Evolutionary conservation across 2,329 filamentous ascomycete species (phyloP), one percentile per base, ranked within the genome.

Genomic region (Lasiodiplodia theobromae): DNA sequence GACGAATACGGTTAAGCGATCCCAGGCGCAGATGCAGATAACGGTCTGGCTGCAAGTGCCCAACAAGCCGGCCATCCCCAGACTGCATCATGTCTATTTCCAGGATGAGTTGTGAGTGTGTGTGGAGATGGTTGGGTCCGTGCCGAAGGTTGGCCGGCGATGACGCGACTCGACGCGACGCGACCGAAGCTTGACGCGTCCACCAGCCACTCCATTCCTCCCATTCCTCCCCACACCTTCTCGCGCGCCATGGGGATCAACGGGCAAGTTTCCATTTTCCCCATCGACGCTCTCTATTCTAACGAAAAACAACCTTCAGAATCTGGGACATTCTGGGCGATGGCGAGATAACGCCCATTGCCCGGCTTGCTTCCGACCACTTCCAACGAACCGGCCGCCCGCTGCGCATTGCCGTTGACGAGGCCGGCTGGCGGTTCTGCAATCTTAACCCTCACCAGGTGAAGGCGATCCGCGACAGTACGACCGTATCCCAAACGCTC

Each of bases 361-460:
- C 79, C 5, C 73, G 81, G 40, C 75, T 81, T 31, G 77, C 81
- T 2, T 74, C 80, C 38, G 73, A 79, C 1, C 79, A 81, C 68
- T 79, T 77, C 68, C 70, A 73, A 37, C 64, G 70, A 40, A 72
- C 79, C 71, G 74, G 75, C 38, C 75, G 77, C 25, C 79, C 81
- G 7, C 72, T 83, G 1, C 71, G 78, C 11, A 79, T 84, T 37
- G 81, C 82, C 14, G 76, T 83, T 0, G 82, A 84, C 56, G 80
- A 82, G 70, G 79, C 81, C 4, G 77, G 79, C 37, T 84, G 80
- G 81, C 74, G 80, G 0, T 84, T 82, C 73, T 78, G 79, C 68
- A 83, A 83, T 67, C 68, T 84, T 6, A 80, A 76, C 0, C 23
- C 67, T 16, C 70, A 74, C 5, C 74, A 80, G 67, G 78, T 80